Evolutionary conservation across 2,329 filamentous ascomycete genomes (phyloP).

Genomic region (Clarireedia monteithiana): DNA sequence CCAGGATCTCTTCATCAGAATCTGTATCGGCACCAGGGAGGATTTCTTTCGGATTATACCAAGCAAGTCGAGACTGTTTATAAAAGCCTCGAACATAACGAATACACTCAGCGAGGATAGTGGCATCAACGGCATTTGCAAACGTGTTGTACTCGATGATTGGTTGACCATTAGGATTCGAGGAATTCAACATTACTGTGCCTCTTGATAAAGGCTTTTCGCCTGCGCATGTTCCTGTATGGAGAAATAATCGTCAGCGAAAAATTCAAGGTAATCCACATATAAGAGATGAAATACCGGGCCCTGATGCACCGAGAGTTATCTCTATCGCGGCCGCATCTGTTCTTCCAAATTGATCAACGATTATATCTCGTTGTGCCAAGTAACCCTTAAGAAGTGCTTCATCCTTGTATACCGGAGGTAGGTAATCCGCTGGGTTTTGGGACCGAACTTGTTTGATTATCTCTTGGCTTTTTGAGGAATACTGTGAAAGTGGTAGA

Average conservation of each 20-base stretch:
- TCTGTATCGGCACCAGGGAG: background rate
- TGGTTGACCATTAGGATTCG: constrained; percentile 18
- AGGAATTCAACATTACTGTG: constrained; percentile 34
- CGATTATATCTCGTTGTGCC: background rate
- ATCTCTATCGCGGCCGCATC: background rate
- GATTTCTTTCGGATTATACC: background rate
- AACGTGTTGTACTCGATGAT: constrained; percentile 36
- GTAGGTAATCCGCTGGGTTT: background rate
- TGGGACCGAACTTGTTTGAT: background rate
- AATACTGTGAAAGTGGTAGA: background rate
- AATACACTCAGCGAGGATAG: background rate
- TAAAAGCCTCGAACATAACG: background rate
- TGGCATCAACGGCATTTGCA: background rate
- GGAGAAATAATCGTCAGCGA: background rate
- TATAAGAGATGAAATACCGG: background rate
- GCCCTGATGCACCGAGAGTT: background rate
- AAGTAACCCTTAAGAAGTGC: background rate
- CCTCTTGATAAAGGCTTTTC: constrained; percentile 34
- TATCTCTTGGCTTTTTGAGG: background rate
- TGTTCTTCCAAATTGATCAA: background rate
- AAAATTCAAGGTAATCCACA: background rate
- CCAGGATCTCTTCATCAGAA: background rate
- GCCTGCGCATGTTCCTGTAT: background rate
- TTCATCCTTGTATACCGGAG: background rate
- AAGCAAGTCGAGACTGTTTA: background rate